Percentiles rank a stretch among this genome's conserved stretches.
phyloP scores from a whole-genome alignment of 495 filamentous ascomycete genomes.

The Podospora conica region DNA sequence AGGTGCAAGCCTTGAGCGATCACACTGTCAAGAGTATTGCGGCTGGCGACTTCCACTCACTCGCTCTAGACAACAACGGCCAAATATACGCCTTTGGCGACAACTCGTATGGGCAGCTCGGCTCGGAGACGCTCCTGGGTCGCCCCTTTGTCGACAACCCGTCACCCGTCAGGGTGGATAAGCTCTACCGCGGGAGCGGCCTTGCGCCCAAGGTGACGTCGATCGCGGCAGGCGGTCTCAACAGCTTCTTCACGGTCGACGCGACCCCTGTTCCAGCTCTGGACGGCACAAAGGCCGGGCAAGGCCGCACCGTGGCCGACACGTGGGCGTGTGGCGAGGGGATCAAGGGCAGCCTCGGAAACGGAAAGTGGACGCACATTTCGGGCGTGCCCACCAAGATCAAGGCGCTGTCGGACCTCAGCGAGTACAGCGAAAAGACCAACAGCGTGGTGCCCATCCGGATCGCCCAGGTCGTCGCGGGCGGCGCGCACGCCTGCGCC shows the following conservation, averaged over 20 bases:
- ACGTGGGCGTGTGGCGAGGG: conserved; percentile 83
- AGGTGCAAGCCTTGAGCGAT: conserved; percentile 49
- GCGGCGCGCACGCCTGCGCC: conserved; percentile 71
- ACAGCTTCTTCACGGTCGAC: conserved; percentile 82
- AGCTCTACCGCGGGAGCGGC: conserved; percentile 60
- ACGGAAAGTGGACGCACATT: conserved; percentile 83
- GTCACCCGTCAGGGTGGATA: conserved; percentile 56
- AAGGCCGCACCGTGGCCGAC: conserved; percentile 57
- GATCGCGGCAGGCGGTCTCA: conserved; percentile 78
- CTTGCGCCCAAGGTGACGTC: conserved; percentile 57
- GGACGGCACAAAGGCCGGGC: conserved; percentile 4
- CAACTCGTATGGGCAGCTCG: conserved; percentile 81
- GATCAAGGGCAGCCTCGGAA: conserved; percentile 76
- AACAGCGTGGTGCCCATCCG: conserved; percentile 70
- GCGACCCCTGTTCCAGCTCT: conserved; percentile 43
- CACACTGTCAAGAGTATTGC: conserved; percentile 62
- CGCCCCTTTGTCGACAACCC: conserved; percentile 61
- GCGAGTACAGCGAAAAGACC: conserved; percentile 73
- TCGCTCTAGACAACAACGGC: conserved; percentile 67
- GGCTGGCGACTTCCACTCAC: conserved; percentile 79
- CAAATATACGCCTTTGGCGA: conserved; percentile 85
- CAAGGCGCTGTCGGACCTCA: conserved; percentile 72
- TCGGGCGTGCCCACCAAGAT: conserved; percentile 75
- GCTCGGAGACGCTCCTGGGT: conserved; percentile 59
- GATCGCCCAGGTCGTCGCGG: conserved; percentile 61